Conservation (phyloP, 805 yeast species). For the Pichia sporocuriosa region DNA sequence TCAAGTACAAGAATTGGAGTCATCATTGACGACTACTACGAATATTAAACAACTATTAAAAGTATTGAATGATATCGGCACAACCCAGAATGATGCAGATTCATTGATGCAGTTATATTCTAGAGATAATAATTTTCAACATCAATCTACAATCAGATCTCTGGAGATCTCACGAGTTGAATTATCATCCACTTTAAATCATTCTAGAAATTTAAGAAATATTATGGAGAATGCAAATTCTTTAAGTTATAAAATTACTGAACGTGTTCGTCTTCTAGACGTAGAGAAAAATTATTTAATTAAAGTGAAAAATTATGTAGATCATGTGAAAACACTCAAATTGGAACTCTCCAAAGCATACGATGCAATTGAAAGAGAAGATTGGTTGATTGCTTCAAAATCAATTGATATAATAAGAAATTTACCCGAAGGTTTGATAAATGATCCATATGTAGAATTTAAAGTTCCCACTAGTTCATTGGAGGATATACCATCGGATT, state of each 20-base stretch:
- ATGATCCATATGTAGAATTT: slow-evolving; percentile 65
- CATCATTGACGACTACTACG: slow-evolving; percentile 14
- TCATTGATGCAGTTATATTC: slow-evolving; percentile 18
- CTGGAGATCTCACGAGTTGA: slow-evolving; percentile 58
- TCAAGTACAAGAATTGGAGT: slow-evolving; percentile 1
- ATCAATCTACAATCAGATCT: slow-evolving; percentile 34
- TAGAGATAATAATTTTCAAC: slow-evolving; percentile 31
- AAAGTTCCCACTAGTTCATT: slow-evolving; percentile 83
- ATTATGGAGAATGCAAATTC: slow-evolving; percentile 55
- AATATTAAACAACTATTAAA: slow-evolving; percentile 20
- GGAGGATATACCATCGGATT: slow-evolving; percentile 65
- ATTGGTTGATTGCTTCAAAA: slow-evolving; percentile 75
- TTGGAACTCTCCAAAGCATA: slow-evolving; percentile 57
- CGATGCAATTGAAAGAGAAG: slow-evolving; percentile 57
- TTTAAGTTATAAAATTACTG: slow-evolving; percentile 60
- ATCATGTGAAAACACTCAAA: slow-evolving; percentile 58
- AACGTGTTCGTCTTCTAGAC: slow-evolving; percentile 63
- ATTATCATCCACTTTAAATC: slow-evolving; percentile 51
- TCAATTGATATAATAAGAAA: slow-evolving; percentile 48
- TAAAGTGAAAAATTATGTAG: slow-evolving; percentile 56
- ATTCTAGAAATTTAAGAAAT: slow-evolving; percentile 48
- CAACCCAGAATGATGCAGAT: slow-evolving; percentile 22
- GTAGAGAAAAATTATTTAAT: slow-evolving; percentile 60
- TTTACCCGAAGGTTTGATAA: slow-evolving; percentile 47
- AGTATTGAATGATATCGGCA: slow-evolving; percentile 20